Percentiles rank a stretch among this genome's conserved stretches.
phyloP scores from a whole-genome alignment of 1,284 basidiomycete species.

The Fomitiporia mediterranea region DNA sequence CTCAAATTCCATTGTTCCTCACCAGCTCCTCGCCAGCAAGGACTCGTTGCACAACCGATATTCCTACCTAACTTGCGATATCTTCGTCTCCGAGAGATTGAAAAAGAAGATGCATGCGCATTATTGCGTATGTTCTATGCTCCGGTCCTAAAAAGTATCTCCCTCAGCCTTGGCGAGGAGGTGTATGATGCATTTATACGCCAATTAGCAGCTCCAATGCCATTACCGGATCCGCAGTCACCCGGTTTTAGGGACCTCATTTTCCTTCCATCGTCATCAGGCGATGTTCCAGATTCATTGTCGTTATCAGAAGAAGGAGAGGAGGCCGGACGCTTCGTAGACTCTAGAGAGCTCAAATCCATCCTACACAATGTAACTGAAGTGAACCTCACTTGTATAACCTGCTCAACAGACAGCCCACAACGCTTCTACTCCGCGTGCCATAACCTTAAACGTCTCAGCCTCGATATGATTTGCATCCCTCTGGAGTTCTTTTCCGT shows the following conservation, averaged over 20 bases:
- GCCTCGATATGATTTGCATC: not conserved
- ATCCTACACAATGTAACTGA: conserved; percentile 12
- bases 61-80: conserved; percentile 43
- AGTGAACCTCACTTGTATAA: conserved; percentile 3
- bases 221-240: not conserved
- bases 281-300: conserved; percentile 32
- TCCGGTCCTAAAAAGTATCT: conserved; percentile 34
- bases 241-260: too few species aligned
- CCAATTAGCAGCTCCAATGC: conserved; percentile 30
- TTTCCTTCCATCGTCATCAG: too few species aligned
- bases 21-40: conserved; percentile 32
- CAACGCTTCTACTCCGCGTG: conserved; percentile 3
- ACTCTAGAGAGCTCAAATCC: conserved; percentile 24
- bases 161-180: conserved; percentile 46
- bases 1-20: conserved; percentile 50
- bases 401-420: not conserved
- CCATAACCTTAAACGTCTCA: not conserved
- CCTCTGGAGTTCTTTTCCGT: too few species aligned
- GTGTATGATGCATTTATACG: conserved; percentile 45
- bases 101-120: conserved; percentile 37
- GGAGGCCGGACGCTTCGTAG: too few species aligned
- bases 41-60: conserved; percentile 31
- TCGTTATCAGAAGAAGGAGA: too few species aligned
- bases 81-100: conserved; percentile 45
- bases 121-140: conserved; percentile 44